phyloP scores from a whole-genome alignment of 768 basidiomycete genomes.

The Hortiboletus flavorubellus region DNA sequence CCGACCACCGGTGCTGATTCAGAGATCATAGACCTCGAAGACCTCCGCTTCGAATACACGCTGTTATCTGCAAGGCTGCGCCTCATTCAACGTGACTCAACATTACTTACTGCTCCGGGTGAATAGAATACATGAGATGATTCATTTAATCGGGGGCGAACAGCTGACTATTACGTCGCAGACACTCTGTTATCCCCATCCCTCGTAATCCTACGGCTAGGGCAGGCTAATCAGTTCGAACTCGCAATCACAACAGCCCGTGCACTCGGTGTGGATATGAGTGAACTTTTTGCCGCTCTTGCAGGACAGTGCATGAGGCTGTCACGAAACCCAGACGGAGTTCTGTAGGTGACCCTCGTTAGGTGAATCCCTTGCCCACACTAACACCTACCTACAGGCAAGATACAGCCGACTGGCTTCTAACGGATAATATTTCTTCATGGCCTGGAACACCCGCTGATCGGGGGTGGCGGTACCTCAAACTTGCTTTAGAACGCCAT shows the following conservation, averaged over 20 bases:
- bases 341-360: constrained; percentile 45
- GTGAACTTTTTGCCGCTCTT: constrained; percentile 75
- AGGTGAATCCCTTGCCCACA: neutral
- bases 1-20: constrained; percentile 59
- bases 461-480: constrained; percentile 86
- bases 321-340: constrained; percentile 55
- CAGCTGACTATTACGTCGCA: constrained; percentile 31
- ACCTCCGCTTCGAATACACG: constrained; percentile 76
- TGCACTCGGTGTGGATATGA: constrained; percentile 80
- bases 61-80: constrained; percentile 76
- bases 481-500: constrained; percentile 72
- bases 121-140: constrained; percentile 23
- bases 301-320: constrained; percentile 78
- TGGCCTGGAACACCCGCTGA: constrained; percentile 82
- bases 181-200: constrained; percentile 54
- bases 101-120: constrained; percentile 64
- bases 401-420: constrained; percentile 77
- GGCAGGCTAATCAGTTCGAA: constrained; percentile 76
- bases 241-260: constrained; percentile 75
- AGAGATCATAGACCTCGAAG: constrained; percentile 75
- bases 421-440: constrained; percentile 73
- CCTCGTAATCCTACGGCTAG: constrained; percentile 73
- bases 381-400: constrained; percentile 41
- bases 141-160: constrained; percentile 8
- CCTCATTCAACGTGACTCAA: constrained; percentile 65